Base-by-base conservation (phyloP, 768 basidiomycete genomes). In the Gloeophyllum trabeum region DNA sequence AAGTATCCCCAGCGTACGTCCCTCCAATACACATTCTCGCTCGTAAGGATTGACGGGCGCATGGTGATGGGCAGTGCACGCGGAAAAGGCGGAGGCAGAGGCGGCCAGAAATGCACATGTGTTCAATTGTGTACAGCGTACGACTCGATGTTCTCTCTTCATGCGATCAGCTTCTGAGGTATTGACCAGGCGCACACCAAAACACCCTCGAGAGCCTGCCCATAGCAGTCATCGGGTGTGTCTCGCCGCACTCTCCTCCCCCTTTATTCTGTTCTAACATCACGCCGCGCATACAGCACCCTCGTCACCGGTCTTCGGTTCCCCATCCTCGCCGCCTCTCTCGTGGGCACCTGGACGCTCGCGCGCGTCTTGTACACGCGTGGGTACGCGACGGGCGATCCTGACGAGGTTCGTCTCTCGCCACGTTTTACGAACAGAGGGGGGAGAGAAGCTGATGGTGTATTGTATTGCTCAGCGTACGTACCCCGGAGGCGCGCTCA, bases 111-210 rank as follows among this genome's bases (percentile, higher is more conserved):
- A 67, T 34, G 84, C 81, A 1, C 43, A 62, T 40, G 48, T 67
- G 42, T 86, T 83, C 65, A 86, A 86, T 56, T 86, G 83, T 54
- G 69, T 70, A 24, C 82, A 86, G 52, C 78, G 82, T 79, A 46
- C 43, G 71, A 54, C 14, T 32, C 16, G 10, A 32, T 16, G 10
- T 16, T 10, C 16, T n/a, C n/a, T n/a, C n/a, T n/a, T n/a, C n/a
- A n/a, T n/a, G n/a, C n/a, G n/a, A n/a, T n/a, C n/a, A n/a, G n/a
- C 28, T 16, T 32, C 10, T 10, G 10, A 10, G 10, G 16, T 32
- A 16, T 10, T 32, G 10, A 10, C 10, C 28, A 82, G 80, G 81
- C 45, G 77, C 79, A 16, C 82, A 85, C 56, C 79, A 80, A 47
- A 73, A 73, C 50, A 73, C 71, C 0, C 57, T 72, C 28, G 70